These are phyloP conservation scores for Dentipellis fragilis DNA, from an alignment of 768 basidiomycete species.

Conservation along the genomic window DNA sequence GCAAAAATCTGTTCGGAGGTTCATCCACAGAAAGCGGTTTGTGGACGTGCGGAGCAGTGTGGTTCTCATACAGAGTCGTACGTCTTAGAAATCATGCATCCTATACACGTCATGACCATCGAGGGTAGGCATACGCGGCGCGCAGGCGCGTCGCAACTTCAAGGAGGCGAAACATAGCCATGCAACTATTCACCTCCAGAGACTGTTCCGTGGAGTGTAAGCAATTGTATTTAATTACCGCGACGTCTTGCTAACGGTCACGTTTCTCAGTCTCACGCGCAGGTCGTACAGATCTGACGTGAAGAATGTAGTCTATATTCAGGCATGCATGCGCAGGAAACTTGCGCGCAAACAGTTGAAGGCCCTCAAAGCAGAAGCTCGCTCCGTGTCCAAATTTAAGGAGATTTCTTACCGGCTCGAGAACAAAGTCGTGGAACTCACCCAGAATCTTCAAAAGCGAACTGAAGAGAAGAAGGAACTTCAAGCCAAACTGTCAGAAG, in stretches of 20 bases:
- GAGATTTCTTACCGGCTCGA: conserved; percentile 96
- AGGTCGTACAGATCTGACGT: conserved; percentile 50
- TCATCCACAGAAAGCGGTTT: conserved; percentile 65
- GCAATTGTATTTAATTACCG: conserved; percentile 23
- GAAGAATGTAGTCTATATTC: conserved; percentile 69
- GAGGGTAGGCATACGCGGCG: conserved; percentile 60
- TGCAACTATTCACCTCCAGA: conserved; percentile 71
- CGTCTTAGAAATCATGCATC: conserved; percentile 25
- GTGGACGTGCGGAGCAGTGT: conserved; percentile 50
- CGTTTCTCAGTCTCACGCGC: conserved; percentile 38
- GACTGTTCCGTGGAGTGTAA: conserved; percentile 81
- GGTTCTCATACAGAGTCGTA: conserved; percentile 76
- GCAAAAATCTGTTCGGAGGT: conserved; percentile 65
- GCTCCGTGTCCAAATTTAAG: conserved; percentile 96
- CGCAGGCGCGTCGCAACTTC: conserved; percentile 54
- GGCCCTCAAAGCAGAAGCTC: conserved; percentile 78
- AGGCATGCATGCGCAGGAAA: conserved; percentile 86
- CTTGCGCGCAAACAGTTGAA: conserved; percentile 82
- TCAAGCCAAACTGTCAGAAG: conserved; percentile 57
- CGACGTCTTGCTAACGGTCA: neutral
- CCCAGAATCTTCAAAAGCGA: conserved; percentile 84
- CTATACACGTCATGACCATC: conserved; percentile 1
- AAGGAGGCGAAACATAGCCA: conserved; percentile 40
- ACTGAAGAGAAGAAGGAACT: conserved; percentile 87
- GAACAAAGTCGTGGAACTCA: conserved; percentile 99